phyloP scores from a whole-genome alignment of 176 grass and related monocot species.

The Avena insularis region DNA sequence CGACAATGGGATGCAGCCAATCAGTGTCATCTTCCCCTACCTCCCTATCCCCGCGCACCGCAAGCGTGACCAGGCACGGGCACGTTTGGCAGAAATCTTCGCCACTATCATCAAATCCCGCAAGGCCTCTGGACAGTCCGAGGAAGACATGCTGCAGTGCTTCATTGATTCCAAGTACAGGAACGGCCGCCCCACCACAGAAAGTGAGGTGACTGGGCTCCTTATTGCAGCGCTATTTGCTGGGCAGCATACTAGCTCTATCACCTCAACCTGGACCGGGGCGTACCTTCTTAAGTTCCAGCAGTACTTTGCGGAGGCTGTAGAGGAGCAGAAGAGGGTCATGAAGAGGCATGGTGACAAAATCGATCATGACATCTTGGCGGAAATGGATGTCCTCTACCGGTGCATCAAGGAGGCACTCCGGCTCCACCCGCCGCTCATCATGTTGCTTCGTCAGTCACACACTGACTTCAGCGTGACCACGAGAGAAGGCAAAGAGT shows the following conservation, averaged over 20 bases:
- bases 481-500: constrained; percentile 83
- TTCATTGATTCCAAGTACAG: constrained; percentile 99
- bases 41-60: constrained; percentile 86
- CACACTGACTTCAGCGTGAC: constrained; percentile 83
- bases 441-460: constrained; percentile 92
- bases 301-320: constrained; percentile 64
- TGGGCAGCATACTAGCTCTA: constrained; percentile 96
- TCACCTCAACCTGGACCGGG: constrained; percentile 98
- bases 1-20: constrained; percentile 89
- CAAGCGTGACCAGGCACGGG: constrained; percentile 70
- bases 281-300: constrained; percentile 81
- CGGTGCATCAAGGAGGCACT: constrained; percentile 98
- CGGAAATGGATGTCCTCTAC: constrained; percentile 97
- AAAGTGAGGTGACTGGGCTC: constrained; percentile 81
- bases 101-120: constrained; percentile 87
- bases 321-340: constrained; percentile 93
- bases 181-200: constrained; percentile 77
- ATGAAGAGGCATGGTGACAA: constrained; percentile 77
- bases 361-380: constrained; percentile 89
- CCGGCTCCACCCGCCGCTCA: constrained; percentile 83
- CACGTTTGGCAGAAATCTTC: constrained; percentile 84
- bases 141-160: constrained; percentile 97
- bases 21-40: constrained; percentile 95
- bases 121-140: constrained; percentile 72
- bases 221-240: constrained; percentile 95